phyloP scores from a whole-genome alignment of 352 stramenopile genomes.

The Phytopythium boreale region DNA sequence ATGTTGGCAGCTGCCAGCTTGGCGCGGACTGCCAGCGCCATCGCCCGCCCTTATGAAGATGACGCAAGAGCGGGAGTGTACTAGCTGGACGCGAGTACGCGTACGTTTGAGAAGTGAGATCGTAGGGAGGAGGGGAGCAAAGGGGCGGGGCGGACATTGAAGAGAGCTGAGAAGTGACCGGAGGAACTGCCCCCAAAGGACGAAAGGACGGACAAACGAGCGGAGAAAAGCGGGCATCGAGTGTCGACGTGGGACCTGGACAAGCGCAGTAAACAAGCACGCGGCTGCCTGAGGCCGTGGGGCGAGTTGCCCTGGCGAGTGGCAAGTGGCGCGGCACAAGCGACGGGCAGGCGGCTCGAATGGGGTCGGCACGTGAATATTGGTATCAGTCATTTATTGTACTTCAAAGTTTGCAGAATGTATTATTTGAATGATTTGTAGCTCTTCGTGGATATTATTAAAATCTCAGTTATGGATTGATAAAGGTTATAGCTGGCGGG shows the following conservation, averaged over 20 bases:
- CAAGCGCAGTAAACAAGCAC: not conserved
- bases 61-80: not conserved
- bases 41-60: not conserved
- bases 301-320: not conserved
- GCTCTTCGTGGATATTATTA: no score
- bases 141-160: not conserved
- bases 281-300: not conserved
- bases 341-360: not conserved
- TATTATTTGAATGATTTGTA: not conserved
- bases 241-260: not conserved
- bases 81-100: not conserved
- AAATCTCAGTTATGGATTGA: not conserved
- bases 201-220: not conserved
- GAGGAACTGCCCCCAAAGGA: not conserved
- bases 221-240: not conserved
- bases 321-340: not conserved
- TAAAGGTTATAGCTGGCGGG: not conserved
- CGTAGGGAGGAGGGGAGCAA: not conserved
- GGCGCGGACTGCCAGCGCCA: not conserved
- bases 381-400: not conserved
- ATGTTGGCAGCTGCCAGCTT: conserved; percentile 10
- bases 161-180: conserved; percentile 5
- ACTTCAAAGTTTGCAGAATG: not conserved
- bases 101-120: conserved; percentile 1
- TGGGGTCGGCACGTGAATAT: not conserved